Evolutionary conservation across 148 eudicot genomes (phyloP).

Genomic region (Euryodendron excelsum): DNA sequence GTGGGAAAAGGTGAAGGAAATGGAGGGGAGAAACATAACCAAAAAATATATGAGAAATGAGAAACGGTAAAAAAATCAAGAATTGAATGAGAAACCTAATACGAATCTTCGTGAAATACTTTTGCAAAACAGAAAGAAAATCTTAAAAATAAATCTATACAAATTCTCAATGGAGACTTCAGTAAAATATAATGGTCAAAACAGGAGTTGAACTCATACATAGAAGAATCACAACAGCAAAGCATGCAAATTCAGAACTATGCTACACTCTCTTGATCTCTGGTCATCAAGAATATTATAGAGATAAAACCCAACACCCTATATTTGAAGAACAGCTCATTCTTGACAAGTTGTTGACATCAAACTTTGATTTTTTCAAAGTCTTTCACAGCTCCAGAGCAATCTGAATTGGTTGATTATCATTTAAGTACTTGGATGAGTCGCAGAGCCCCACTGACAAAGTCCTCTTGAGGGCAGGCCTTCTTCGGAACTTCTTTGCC

Average conservation of each 20-base stretch:
- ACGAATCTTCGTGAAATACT: no score
- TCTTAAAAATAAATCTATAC: no score
- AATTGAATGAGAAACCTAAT: no score
- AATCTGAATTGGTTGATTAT: slow-evolving; percentile 51
- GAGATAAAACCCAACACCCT: neutral
- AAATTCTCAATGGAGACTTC: no score
- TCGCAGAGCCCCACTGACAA: slow-evolving; percentile 50
- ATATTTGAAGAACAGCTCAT: neutral
- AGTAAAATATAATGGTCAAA: no score
- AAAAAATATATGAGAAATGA: no score
- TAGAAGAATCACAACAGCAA: no score
- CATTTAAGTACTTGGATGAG: slow-evolving; percentile 43
- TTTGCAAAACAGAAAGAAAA: no score
- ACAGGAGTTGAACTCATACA: no score
- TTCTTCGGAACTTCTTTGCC: slow-evolving; percentile 41
- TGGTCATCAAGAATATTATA: neutral
- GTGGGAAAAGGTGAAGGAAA: no score
- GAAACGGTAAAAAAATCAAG: no score
- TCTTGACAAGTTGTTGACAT: neutral
- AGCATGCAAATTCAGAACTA: neutral
- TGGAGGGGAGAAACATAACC: no score
- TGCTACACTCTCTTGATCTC: neutral
- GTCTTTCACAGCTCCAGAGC: slow-evolving; percentile 38
- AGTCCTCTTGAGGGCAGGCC: slow-evolving; percentile 60
- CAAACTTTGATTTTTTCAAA: neutral